Evolutionary conservation across 2,329 filamentous ascomycete species (phyloP), one percentile per base, ranked within the genome.

Genomic region (Thermochaetoides dissita): DNA sequence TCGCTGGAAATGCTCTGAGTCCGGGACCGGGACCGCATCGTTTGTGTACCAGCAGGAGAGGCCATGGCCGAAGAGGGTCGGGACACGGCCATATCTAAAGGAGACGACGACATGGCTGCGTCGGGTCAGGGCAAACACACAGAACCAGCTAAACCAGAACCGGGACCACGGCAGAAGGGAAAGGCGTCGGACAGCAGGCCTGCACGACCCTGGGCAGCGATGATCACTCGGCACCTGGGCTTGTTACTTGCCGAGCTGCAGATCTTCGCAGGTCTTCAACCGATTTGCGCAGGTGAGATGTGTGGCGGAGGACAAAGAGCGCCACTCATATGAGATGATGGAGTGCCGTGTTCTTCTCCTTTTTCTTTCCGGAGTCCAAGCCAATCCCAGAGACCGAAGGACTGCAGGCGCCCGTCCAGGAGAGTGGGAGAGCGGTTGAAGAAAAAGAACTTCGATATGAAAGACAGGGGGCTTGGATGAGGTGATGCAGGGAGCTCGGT

Each of bases 1-100:
- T 85, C 81, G 65, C 81, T 84, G 46, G 78, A 84, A 49, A 82
- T 70, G 60, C 80, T 84, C 50, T 72, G 72, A 10, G 71, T 68
- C 53, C 73, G 65, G 32, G 73, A 74, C 37, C 57, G 53, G 30
- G 53, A 49, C 36, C 49, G 44, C 39, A 52, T 49, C 43, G 49
- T 55, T 35, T 51, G 53, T 24, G 17, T 24, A 24, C 17, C 17
- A 8, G 47, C 49, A 36, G 54, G 52, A 37, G 55, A 57, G 39
- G 41, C 46, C 31, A 55, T 45, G 44, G 51, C 50, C 42, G 56
- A 54, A 8, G 50, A 51, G 6, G 52, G 50, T 41, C 50, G 52
- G 50, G 54, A 53, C 46, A 43, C 35, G 45, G 45, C 45, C 39
- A 46, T 38, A 28, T 56, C 53, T 53, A 54, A 48, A 46, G 50